These are phyloP conservation scores for Saccharomycopsis vini DNA, from an alignment of 805 yeast species.

Conservation along the genomic window DNA sequence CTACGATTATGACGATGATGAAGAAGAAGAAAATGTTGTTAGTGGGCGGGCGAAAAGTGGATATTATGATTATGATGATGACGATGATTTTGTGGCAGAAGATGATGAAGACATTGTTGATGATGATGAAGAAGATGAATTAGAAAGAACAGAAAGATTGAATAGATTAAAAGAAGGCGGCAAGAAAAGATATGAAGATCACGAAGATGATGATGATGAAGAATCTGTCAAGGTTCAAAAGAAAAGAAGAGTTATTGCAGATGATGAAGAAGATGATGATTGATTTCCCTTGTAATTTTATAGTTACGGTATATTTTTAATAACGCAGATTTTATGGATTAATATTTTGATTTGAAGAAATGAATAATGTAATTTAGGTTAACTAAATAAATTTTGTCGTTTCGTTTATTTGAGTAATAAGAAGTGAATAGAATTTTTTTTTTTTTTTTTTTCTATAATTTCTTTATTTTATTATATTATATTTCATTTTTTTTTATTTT, in stretches of 20 bases:
- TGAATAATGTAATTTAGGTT: too few relatives aligned
- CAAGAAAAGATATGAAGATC: constrained; percentile 5
- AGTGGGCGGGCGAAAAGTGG: constrained; percentile 1
- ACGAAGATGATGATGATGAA: constrained; percentile 9
- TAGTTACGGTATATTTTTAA: too few relatives aligned
- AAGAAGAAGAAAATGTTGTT: constrained; percentile 10
- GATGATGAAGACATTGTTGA: constrained; percentile 19
- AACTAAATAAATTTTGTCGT: too few relatives aligned
- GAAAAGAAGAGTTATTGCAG: constrained; percentile 18
- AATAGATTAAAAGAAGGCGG: constrained; percentile 16
- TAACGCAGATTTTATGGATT: too few relatives aligned
- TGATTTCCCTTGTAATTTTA: too few relatives aligned
- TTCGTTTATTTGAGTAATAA: too few relatives aligned
- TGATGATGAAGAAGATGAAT: constrained; percentile 22
- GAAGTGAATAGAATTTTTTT: too few relatives aligned
- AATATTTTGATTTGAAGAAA: too few relatives aligned
- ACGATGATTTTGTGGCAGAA: constrained; percentile 19
- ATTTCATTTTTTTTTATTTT: too few relatives aligned
- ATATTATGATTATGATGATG: constrained; percentile 19
- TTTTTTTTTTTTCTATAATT: too few relatives aligned
- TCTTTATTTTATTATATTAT: too few relatives aligned
- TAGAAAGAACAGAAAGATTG: constrained; percentile 20
- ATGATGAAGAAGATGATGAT: constrained; percentile 16
- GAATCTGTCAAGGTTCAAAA: constrained; percentile 13
- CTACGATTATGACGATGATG: constrained; percentile 9